These are phyloP conservation scores for Capsella rubella DNA, from an alignment of 441 rosid genomes.

Conservation along the genomic window DNA sequence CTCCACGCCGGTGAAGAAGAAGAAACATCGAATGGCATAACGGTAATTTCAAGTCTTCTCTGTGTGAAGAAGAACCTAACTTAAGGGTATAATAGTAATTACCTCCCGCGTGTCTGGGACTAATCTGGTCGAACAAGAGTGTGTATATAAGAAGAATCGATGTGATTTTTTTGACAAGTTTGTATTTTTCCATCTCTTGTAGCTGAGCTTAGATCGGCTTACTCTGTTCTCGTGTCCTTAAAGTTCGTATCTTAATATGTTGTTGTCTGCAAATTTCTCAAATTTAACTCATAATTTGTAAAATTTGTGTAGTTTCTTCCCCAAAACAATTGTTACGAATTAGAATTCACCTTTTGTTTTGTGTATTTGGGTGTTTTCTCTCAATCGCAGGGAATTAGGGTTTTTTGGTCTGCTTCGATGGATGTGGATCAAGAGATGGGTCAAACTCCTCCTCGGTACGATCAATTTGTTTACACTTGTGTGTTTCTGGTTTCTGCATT, in stretches of 20 bases:
- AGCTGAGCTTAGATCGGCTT: conserved; percentile 12
- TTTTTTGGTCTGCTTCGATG: conserved; percentile 34
- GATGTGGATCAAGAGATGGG: conserved; percentile 27
- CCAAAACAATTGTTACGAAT: neutral
- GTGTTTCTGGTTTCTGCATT: neutral
- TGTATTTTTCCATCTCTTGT: neutral
- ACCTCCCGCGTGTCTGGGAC: neutral
- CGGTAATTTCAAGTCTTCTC: neutral
- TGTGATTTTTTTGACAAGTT: neutral
- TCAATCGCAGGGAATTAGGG: conserved; percentile 31
- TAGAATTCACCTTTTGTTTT: neutral
- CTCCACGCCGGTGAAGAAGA: neutral
- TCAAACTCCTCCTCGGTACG: conserved; percentile 39
- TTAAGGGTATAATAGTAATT: conserved; percentile 25
- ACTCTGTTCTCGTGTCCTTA: neutral
- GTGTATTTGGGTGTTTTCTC: neutral
- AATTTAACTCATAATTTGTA: neutral
- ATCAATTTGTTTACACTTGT: neutral
- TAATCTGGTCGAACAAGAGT: neutral
- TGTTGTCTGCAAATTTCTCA: neutral
- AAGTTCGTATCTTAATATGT: conserved; percentile 8
- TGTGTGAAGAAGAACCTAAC: neutral
- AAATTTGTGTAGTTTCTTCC: neutral
- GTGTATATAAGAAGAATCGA: neutral
- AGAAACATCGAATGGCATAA: conserved; percentile 20